A percentile compares a stretch with the other conserved stretches of the same genome.
phyloP scores from a whole-genome alignment of 306 rosid genomes.

The Bauhinia variegata region DNA sequence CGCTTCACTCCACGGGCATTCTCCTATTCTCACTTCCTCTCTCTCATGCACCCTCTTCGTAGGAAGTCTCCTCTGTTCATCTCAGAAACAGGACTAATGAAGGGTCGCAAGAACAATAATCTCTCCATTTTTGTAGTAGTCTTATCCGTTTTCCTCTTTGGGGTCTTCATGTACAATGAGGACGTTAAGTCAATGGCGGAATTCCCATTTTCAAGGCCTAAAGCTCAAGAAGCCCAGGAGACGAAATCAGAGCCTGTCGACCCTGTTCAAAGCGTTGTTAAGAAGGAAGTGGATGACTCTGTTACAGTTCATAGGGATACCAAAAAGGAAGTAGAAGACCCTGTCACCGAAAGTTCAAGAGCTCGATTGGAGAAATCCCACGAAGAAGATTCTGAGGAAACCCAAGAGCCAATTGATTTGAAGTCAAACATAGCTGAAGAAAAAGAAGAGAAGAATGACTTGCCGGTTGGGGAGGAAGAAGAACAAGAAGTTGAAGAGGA shows the following conservation, averaged over 20 bases:
- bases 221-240: conserved; percentile 58
- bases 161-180: conserved; percentile 79
- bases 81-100: conserved; percentile 64
- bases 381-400: conserved; percentile 47
- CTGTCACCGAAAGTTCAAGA: conserved; percentile 43
- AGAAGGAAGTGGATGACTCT: conserved; percentile 2
- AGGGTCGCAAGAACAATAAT: conserved; percentile 62
- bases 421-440: conserved; percentile 32
- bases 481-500: conserved; percentile 36
- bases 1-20: conserved; percentile 21
- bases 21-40: conserved; percentile 23
- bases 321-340: conserved; percentile 23
- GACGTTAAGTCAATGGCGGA: conserved; percentile 75
- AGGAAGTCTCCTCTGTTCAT: conserved; percentile 51
- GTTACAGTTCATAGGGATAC: conserved; percentile 32
- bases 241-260: background rate
- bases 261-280: conserved; percentile 11
- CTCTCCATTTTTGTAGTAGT: conserved; percentile 64
- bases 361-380: conserved; percentile 45
- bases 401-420: conserved; percentile 43
- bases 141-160: conserved; percentile 70
- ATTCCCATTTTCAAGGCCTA: conserved; percentile 60
- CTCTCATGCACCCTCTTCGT: conserved; percentile 57
- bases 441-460: conserved; percentile 51
- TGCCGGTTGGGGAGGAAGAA: conserved; percentile 40